Conservation (phyloP, 306 rosid genomes). For the Cercis canadensis region DNA sequence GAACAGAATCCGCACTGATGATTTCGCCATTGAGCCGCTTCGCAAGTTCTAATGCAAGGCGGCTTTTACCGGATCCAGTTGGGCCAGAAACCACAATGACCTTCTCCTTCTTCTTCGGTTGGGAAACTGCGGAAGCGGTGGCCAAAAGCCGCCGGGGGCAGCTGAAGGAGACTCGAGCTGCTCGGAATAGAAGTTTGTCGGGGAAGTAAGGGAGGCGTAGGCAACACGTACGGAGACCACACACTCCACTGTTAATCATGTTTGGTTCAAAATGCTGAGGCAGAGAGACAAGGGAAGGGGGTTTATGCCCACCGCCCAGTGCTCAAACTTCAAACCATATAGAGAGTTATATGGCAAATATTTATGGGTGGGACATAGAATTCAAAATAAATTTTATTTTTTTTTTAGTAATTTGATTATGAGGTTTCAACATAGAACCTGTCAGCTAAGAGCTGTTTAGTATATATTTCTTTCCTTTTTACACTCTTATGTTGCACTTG, state of each 20-base stretch:
- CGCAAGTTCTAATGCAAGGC: slow-evolving; percentile 86
- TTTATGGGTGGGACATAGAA: no score
- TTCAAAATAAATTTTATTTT: no score
- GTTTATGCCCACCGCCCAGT: no score
- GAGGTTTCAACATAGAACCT: no score
- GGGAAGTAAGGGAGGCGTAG: slow-evolving; percentile 46
- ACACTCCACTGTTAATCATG: slow-evolving; percentile 52
- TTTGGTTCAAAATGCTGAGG: background rate
- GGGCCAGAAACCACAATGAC: slow-evolving; percentile 89
- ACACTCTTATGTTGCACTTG: no score
- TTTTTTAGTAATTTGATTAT: no score
- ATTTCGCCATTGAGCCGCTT: slow-evolving; percentile 90
- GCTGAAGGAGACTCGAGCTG: slow-evolving; percentile 28
- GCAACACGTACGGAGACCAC: slow-evolving; percentile 53
- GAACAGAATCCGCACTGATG: slow-evolving; percentile 91
- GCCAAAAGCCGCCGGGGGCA: slow-evolving; percentile 48
- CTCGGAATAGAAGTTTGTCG: slow-evolving; percentile 39
- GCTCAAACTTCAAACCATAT: background rate
- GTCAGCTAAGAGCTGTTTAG: no score
- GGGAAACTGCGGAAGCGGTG: slow-evolving; percentile 46
- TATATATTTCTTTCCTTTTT: no score
- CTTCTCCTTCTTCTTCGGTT: slow-evolving; percentile 54
- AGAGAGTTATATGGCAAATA: no score
- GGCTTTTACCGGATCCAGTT: slow-evolving; percentile 89
- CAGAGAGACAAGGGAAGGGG: background rate